Conservation (phyloP, 208 protist species). For the Entamoeba nuttalli region DNA sequence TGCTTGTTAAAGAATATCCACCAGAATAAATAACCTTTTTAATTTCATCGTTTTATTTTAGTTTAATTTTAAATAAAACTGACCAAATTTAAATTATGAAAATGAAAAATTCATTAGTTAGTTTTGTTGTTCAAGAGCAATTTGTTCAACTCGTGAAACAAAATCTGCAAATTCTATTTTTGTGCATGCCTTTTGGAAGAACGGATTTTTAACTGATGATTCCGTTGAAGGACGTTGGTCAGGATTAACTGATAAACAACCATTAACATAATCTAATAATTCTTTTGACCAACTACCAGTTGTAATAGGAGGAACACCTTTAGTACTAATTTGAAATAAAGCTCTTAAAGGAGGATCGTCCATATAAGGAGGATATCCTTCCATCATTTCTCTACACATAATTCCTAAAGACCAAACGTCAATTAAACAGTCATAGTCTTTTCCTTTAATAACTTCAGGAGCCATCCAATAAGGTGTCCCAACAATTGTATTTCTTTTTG, state of each 20-base stretch:
- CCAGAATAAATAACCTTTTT: background rate
- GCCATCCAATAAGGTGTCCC: conserved; percentile 24
- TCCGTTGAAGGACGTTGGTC: background rate
- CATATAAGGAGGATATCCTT: conserved; percentile 12
- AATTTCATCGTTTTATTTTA: too few relatives aligned
- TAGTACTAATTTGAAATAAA: background rate
- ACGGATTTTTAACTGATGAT: background rate
- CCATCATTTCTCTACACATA: background rate
- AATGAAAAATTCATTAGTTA: background rate
- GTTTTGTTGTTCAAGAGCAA: background rate
- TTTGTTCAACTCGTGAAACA: background rate
- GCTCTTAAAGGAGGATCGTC: background rate
- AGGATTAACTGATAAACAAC: conserved; percentile 20
- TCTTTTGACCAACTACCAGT: background rate
- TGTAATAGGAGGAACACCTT: conserved; percentile 10
- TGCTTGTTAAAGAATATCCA: conserved; percentile 37
- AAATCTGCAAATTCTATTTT: background rate
- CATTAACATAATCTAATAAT: conserved; percentile 6
- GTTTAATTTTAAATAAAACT: too few relatives aligned
- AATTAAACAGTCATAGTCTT: background rate
- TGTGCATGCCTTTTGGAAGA: background rate
- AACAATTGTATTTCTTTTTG: conserved; percentile 11
- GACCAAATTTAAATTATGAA: too few relatives aligned
- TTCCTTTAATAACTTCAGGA: conserved; percentile 14
- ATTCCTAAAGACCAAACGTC: conserved; percentile 2